Percentiles rank a stretch among this genome's conserved stretches.
phyloP scores from a whole-genome alignment of 306 rosid genomes.

The Ammopiptanthus mongolicus region DNA sequence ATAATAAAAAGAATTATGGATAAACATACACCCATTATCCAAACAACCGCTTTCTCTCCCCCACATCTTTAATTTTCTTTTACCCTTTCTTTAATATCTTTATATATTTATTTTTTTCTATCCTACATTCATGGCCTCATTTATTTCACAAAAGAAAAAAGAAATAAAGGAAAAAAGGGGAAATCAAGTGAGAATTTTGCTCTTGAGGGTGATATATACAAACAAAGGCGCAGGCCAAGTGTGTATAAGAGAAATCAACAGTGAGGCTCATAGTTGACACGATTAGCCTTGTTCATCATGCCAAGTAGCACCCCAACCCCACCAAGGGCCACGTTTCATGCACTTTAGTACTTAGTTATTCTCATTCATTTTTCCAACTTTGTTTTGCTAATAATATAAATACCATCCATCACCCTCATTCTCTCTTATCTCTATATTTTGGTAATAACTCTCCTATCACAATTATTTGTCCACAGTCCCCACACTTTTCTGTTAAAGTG shows the following conservation, averaged over 20 bases:
- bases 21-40: neutral
- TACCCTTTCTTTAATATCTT: neutral
- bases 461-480: neutral
- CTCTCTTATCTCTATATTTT: no score
- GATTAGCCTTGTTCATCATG: conserved; percentile 49
- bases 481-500: neutral
- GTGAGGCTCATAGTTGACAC: conserved; percentile 63
- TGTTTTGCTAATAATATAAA: conserved; percentile 25
- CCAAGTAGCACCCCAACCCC: conserved; percentile 58
- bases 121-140: conserved; percentile 13
- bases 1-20: neutral
- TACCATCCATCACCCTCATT: conserved; percentile 1
- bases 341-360: neutral
- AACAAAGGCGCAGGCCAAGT: conserved; percentile 54
- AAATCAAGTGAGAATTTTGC: neutral
- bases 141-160: neutral
- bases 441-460: neutral
- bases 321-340: conserved; percentile 72
- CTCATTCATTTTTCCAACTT: neutral
- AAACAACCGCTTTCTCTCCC: neutral
- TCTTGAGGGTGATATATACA: conserved; percentile 17
- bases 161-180: neutral
- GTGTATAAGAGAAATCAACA: conserved; percentile 49
- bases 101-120: neutral
- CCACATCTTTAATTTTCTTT: neutral